Evolutionary conservation across 73 alveolate genomes (phyloP), one percentile per base, ranked within the genome.

Genomic region (Effrenium voratum): DNA sequence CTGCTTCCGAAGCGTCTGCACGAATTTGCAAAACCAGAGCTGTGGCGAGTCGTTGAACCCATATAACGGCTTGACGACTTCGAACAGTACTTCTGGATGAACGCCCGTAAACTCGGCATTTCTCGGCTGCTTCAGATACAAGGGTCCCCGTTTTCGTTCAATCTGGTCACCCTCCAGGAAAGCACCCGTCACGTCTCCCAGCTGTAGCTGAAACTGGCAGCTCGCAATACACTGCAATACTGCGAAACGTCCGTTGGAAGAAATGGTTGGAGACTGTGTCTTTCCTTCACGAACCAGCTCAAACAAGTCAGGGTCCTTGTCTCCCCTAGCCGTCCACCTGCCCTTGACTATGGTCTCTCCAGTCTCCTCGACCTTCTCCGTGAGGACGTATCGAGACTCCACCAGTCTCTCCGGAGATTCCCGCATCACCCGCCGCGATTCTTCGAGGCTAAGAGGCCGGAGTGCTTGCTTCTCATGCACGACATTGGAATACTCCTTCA

Each of bases 121-220:
- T 12, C 30, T 3, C 34, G 50, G 85, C 36, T 50, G 22, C 36
- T 41, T 38, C 85, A 73, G 36, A 55, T 38, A 73, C n/a, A 73
- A 45, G 3, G 57, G 28, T 5, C 85, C 85, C 16, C 6, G 52
- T 36, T 73, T 15, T 40, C 85, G 34, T 40, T 2, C 12, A n/a
- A 73, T 6, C 2, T 3, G 12, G 41, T 73, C 85, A 6, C 57
- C 15, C 24, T 73, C 85, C 32, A 73, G 43, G 57, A 73, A 73
- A 5, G 85, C 85, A 5, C 85, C 85, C 1, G 85, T 73, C 44
- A 73, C 85, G 36, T 73, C 85, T 8, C 85, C 85, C 2, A 73
- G 57, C 57, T 73, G 85, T 55, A 73, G 19, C n/a, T 2, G 36
- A 41, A 73, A 73, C 15, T 30, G 57, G 3, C 36, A 2, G 57